Evolutionary conservation across 306 rosid genomes (phyloP).

Genomic region (Crotalaria pallida): DNA sequence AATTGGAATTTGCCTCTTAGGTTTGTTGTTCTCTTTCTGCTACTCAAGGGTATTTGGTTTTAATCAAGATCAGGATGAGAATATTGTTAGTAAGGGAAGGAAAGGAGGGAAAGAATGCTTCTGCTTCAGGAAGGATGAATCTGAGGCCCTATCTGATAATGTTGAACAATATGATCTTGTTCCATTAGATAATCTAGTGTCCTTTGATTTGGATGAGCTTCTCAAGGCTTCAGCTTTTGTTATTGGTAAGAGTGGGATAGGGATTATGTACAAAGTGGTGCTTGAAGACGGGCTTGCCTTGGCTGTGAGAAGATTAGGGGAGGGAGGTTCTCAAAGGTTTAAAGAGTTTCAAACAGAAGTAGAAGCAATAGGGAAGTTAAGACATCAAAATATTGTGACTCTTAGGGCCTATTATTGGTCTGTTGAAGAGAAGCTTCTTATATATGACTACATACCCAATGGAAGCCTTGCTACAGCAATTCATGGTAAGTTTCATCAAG

Average conservation of each 20-base stretch:
- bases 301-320: constrained; percentile 95
- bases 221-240: constrained; percentile 99
- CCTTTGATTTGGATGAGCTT: constrained; percentile 95
- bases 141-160: constrained; percentile 66
- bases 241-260: constrained; percentile 89
- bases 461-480: constrained; percentile 86
- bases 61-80: constrained; percentile 45
- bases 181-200: constrained; percentile 70
- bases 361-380: constrained; percentile 91
- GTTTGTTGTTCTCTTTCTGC: constrained; percentile 81
- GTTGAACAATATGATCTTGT: constrained; percentile 87
- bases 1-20: constrained; percentile 81
- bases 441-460: constrained; percentile 82
- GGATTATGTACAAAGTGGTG: constrained; percentile 95
- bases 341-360: constrained; percentile 98
- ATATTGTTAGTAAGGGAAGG: constrained; percentile 42
- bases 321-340: constrained; percentile 97
- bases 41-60: constrained; percentile 65
- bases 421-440: constrained; percentile 95
- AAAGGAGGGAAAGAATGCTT: constrained; percentile 62
- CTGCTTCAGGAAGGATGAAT: constrained; percentile 77
- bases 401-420: constrained; percentile 97
- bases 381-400: constrained; percentile 81
- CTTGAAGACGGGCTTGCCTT: constrained; percentile 85
- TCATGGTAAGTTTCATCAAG: constrained; percentile 53